A percentile compares a stretch with the other conserved stretches of the same genome.
Conservation (phyloP, 78 protist species). For the Guillardia theta region DNA sequence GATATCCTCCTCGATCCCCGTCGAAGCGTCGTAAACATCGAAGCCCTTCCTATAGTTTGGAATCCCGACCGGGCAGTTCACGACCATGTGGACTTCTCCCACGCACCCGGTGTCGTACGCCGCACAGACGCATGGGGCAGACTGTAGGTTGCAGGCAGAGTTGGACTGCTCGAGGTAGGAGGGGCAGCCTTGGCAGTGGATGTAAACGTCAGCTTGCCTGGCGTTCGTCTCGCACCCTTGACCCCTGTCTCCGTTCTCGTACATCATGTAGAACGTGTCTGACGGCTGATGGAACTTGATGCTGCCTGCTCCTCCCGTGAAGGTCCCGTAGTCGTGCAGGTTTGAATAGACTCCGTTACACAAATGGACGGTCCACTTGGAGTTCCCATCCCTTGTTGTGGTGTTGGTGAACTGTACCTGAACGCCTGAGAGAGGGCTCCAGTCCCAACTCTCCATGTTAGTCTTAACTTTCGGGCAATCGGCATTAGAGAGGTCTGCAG, state of each 20-base stretch:
- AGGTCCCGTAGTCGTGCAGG: constrained; percentile 22
- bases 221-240: constrained; percentile 18
- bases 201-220: constrained; percentile 22
- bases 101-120: constrained; percentile 34
- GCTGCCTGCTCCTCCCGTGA: constrained; percentile 20
- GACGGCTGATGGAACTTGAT: constrained; percentile 38
- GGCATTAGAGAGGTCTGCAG: too few relatives aligned
- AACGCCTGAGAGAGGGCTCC: neutral
- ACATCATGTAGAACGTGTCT: constrained; percentile 40
- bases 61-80: constrained; percentile 12
- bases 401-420: neutral
- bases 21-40: constrained; percentile 40
- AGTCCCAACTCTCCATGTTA: constrained; percentile 30
- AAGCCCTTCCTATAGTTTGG: constrained; percentile 37
- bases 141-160: neutral
- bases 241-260: constrained; percentile 19
- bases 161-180: neutral
- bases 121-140: constrained; percentile 26
- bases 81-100: constrained; percentile 18
- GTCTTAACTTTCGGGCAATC: constrained; percentile 6
- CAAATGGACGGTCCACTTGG: neutral
- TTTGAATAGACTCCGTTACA: neutral
- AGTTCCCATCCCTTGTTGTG: neutral
- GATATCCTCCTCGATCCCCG: constrained; percentile 39
- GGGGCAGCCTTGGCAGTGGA: constrained; percentile 44